Base-by-base conservation (phyloP, 495 filamentous ascomycete genomes). In the Tetracladium setigerum region DNA sequence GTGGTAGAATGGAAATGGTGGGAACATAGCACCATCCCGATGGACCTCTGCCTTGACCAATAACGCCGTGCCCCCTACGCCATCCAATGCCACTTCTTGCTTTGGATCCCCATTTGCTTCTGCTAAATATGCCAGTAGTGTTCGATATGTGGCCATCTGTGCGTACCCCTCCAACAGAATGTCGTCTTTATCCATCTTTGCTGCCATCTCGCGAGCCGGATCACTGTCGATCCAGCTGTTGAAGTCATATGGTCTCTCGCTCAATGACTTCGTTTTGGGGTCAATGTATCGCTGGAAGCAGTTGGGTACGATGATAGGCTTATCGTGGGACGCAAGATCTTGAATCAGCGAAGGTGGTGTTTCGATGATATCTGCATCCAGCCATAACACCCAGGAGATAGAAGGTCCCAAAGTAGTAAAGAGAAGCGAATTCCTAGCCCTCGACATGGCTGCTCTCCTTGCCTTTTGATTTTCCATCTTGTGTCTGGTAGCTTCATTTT, bases 11-110 rank as follows among this genome's bases (percentile, higher is more conserved):
- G 91, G 66, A 63, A 98, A 98, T 0, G 92, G 77, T 14, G 92
- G 92, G 64, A 98, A 98, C 92, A 98, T 98, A 46, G 94, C 92
- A 4, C 92, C 92, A 62, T 98, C 94, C 12, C 92, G 78, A 59
- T 98, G 92, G 7, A 98, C 92, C 46, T 97, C 94, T 0, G 94
- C 92, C 70, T 96, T 96, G 13, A 98, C 92, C 65, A 98, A 66
- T 46, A 98, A 72, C 6, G 91, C 87, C 1, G 92, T 95, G 5
- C 92, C 92, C 38, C 92, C 92, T 11, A 98, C 94, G 15, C 92
- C 92, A 65, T 98, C 94, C 4, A 98, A 68, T 15, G 73, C 70
- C 5, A 95, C 71, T 55, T 85, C 81, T 22, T 70, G 65, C 18
- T 74, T 63, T 4, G 71, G 67, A 58, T 88, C 76, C 7, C 74